A percentile compares a stretch with the other conserved stretches of the same genome.
These are phyloP conservation scores for Suillus weaverae DNA, from an alignment of 768 basidiomycete species.

Conservation along the genomic window DNA sequence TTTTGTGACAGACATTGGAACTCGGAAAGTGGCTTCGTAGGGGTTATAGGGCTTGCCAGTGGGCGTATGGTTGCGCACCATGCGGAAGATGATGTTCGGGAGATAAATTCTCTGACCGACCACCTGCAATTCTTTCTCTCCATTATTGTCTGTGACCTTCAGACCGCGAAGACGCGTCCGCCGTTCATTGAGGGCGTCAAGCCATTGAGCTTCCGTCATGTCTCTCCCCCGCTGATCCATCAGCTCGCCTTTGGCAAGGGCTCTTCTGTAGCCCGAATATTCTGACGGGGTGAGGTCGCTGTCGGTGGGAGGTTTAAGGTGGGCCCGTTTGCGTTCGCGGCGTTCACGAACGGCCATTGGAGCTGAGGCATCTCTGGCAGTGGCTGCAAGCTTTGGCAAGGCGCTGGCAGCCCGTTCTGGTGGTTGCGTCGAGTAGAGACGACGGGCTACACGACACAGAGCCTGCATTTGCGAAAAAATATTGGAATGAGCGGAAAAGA, in stretches of 20 bases:
- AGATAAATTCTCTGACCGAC: slow-evolving; percentile 86
- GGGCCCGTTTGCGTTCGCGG: slow-evolving; percentile 51
- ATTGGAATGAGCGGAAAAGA: not conserved
- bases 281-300: slow-evolving; percentile 68
- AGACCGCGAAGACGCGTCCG: slow-evolving; percentile 72
- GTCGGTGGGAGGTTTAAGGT: slow-evolving; percentile 34
- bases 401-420: slow-evolving; percentile 62
- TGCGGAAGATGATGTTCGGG: slow-evolving; percentile 80
- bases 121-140: slow-evolving; percentile 49
- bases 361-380: slow-evolving; percentile 66
- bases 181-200: slow-evolving; percentile 52
- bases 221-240: slow-evolving; percentile 33
- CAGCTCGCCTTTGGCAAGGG: slow-evolving; percentile 53
- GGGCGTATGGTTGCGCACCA: slow-evolving; percentile 82
- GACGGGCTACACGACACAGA: slow-evolving; percentile 31
- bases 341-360: slow-evolving; percentile 74
- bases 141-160: slow-evolving; percentile 39
- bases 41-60: slow-evolving; percentile 85
- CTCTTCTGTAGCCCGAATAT: slow-evolving; percentile 58
- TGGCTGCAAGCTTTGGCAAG: slow-evolving; percentile 43
- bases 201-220: slow-evolving; percentile 58
- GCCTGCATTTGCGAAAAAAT: slow-evolving; percentile 31
- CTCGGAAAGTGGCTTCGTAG: slow-evolving; percentile 91
- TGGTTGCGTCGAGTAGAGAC: slow-evolving; percentile 41
- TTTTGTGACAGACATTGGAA: slow-evolving; percentile 89